phyloP scores from a whole-genome alignment of 2,329 filamentous ascomycete genomes.

The Neospermospora avenae region DNA sequence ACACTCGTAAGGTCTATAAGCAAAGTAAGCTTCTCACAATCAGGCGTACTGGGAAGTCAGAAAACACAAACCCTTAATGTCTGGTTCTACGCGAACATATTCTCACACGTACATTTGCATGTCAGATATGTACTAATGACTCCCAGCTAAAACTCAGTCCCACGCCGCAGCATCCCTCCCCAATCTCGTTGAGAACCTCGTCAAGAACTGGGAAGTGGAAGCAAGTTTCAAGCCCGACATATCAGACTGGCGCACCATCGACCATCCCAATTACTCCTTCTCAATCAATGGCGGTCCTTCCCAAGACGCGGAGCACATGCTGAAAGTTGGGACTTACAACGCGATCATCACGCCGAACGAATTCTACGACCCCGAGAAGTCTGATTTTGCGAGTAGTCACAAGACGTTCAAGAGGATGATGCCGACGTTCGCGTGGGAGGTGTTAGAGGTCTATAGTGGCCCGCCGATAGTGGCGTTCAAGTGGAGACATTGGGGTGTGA shows the following conservation, averaged over 20 bases:
- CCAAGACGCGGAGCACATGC: conserved; percentile 60
- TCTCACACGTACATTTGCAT: no score
- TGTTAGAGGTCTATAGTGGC: conserved; percentile 63
- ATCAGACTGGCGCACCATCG: conserved; percentile 63
- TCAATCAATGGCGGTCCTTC: conserved; percentile 59
- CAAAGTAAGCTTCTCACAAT: conserved; percentile 47
- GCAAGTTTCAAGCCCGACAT: conserved; percentile 63
- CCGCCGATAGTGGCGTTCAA: conserved; percentile 60
- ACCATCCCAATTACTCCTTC: conserved; percentile 57
- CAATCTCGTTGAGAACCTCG: conserved; percentile 63
- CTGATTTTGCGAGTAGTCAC: conserved; percentile 61
- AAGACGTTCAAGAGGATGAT: conserved; percentile 73
- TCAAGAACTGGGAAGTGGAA: conserved; percentile 73
- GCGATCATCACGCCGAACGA: conserved; percentile 61
- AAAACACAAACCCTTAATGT: neutral
- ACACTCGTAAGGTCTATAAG: conserved; percentile 56
- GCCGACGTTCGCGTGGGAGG: conserved; percentile 70
- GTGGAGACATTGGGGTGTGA: conserved; percentile 66
- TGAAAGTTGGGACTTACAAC: conserved; percentile 66
- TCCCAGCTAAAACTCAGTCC: conserved; percentile 52
- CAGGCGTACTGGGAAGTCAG: neutral
- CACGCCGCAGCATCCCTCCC: conserved; percentile 56
- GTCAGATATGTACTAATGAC: neutral
- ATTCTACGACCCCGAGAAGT: conserved; percentile 60
- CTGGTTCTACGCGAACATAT: neutral